Evolutionary conservation across 1,139 yeast species (phyloP), one percentile per base, ranked within the genome.

Genomic region (Yamadazyma triangularis): DNA sequence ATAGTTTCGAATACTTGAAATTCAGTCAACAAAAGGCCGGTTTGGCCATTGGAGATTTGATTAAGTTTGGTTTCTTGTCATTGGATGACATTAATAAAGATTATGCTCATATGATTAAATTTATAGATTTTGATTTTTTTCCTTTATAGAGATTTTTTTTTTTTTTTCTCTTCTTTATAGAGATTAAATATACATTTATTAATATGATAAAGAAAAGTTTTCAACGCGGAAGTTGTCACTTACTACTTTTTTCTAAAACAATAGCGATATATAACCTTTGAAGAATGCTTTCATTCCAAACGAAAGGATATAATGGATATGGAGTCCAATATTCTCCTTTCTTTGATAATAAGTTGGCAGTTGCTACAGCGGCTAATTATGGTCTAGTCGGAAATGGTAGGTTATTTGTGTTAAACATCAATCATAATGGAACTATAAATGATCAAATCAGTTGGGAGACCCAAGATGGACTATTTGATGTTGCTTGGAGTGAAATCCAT

Each of bases 351-450:
- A 84, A 84, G 48, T 53, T 91, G 10, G 96, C 96, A 0, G 93
- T 87, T 22, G 93, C 95, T 1, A 70, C 94, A 0, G 82, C 96
- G 0, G 87, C 97, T 22, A 91, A 91, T 58, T 91, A 81, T 56
- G 97, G 97, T 2, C 65, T 91, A 8, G 96, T 87, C 4, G 98
- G 98, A 3, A 91, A 91, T 53, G 98, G 98, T 3, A 70, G 86
- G 40, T 63, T 91, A 19, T 80, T 66, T 46, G 64, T 89, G 2
- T 61, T 89, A 23, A 77, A 77, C 32, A 82, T 91, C 32, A 76
- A 73, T 29, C 74, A 78, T 8, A 64, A 68, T 38, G 97, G 97
- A 1, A 51, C 51, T 13, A 70, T 86, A 14, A 48, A 50, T 4
- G 73, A 73, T 25, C 79, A 77, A 33, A 62, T 71, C 4, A 59